These are phyloP conservation scores for Aspergillus saccharolyticus DNA, from an alignment of 495 filamentous ascomycete genomes.

Conservation along the genomic window DNA sequence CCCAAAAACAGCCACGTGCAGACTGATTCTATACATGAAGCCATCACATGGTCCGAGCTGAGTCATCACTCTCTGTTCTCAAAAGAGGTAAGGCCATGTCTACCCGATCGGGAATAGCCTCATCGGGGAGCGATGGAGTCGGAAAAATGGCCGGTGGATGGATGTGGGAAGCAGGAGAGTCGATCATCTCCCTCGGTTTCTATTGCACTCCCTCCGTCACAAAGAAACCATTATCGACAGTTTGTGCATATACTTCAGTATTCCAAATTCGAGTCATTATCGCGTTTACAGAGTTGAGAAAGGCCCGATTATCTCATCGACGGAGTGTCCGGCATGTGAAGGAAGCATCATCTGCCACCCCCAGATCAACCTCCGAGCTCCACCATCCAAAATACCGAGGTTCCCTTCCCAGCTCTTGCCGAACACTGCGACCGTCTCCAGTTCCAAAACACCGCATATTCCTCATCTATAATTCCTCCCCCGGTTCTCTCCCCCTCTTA, in stretches of 20 bases:
- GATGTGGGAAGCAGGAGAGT: background rate
- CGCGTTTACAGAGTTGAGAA: background rate
- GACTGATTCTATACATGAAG: background rate
- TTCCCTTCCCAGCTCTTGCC: conserved; percentile 28
- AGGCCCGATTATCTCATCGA: background rate
- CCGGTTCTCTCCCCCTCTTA: conserved; percentile 26
- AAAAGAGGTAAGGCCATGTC: too few species aligned
- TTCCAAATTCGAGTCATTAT: background rate
- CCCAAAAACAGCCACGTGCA: background rate
- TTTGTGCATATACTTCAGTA: too few species aligned
- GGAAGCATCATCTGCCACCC: conserved; percentile 23
- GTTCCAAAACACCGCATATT: conserved; percentile 19
- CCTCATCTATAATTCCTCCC: conserved; percentile 24
- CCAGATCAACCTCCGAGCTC: conserved; percentile 23
- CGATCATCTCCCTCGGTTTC: too few species aligned
- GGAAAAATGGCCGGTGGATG: background rate
- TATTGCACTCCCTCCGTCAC: too few species aligned
- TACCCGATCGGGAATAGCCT: background rate
- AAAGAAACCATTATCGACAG: too few species aligned
- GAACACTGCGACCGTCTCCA: conserved; percentile 31
- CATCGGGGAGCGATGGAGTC: background rate
- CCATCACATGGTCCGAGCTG: background rate
- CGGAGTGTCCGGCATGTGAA: conserved; percentile 38
- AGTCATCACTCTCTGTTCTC: background rate
- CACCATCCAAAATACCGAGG: conserved; percentile 42